Conservation (phyloP, 2,329 filamentous ascomycete genomes). For the Pseudocercospora eumusae region DNA sequence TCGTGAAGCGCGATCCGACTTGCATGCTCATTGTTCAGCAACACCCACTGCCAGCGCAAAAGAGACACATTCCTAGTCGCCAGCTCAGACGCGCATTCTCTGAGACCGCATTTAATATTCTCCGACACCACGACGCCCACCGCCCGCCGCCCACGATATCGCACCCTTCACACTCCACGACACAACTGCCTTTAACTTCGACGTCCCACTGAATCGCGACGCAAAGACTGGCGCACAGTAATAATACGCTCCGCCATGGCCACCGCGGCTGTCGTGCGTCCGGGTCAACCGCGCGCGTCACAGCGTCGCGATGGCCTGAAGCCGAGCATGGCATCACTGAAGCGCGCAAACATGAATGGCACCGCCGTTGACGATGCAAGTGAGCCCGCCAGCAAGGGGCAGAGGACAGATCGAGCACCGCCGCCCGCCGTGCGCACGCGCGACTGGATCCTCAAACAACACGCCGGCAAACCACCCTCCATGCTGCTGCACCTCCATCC, state of each 20-base stretch:
- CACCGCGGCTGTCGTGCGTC: constrained; percentile 38
- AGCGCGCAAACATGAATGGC: constrained; percentile 1
- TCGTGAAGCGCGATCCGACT: neutral
- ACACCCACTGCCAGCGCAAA: neutral
- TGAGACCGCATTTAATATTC: too few species aligned
- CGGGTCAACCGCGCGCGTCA: constrained; percentile 42
- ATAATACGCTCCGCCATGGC: constrained; percentile 34
- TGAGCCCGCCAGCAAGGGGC: constrained; percentile 32
- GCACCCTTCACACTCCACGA: too few species aligned
- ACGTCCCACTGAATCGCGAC: neutral
- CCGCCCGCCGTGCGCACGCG: constrained; percentile 50
- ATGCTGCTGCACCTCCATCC: constrained; percentile 82
- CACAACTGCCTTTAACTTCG: neutral
- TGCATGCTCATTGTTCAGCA: neutral
- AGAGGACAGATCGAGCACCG: constrained; percentile 24
- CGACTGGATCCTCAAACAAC: constrained; percentile 80
- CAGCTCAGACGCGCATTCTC: neutral
- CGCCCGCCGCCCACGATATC: too few species aligned
- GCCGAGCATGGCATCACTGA: constrained; percentile 1
- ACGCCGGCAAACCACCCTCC: constrained; percentile 71
- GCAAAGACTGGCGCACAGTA: neutral
- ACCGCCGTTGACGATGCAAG: neutral
- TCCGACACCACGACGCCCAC: too few species aligned
- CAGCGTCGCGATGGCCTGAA: constrained; percentile 10
- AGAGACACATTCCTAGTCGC: neutral